A percentile compares a stretch with the other conserved stretches of the same genome.
Evolutionary conservation across 495 filamentous ascomycete species (phyloP).

Genomic region (Aspergillus haitiensis): DNA sequence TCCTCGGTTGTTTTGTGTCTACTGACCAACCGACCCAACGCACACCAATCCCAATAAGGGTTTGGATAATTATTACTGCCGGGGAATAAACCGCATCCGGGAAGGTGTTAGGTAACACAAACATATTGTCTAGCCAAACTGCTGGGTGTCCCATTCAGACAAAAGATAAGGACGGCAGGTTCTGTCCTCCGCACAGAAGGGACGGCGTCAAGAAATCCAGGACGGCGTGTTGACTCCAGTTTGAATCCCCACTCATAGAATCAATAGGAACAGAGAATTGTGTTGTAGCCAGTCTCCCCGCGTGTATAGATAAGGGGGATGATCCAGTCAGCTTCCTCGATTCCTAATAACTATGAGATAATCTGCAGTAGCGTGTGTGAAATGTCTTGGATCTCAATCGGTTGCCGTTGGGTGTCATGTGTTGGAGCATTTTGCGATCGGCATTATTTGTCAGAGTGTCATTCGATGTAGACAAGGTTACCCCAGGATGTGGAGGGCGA

Average conservation of each 20-base stretch:
- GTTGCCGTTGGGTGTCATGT: neutral
- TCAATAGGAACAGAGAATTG: neutral
- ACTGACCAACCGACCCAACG: neutral
- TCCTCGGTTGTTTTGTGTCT: neutral
- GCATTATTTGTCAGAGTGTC: constrained; percentile 5
- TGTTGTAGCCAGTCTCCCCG: constrained; percentile 1
- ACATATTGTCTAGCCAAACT: constrained; percentile 6
- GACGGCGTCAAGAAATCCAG: neutral
- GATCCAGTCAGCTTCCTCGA: neutral
- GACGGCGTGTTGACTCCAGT: neutral
- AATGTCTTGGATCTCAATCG: neutral
- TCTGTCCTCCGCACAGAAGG: neutral
- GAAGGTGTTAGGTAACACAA: constrained; percentile 28
- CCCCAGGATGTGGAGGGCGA: constrained; percentile 3
- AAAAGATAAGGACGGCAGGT: constrained; percentile 14
- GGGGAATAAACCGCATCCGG: constrained; percentile 19
- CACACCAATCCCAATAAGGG: neutral
- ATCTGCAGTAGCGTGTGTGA: neutral
- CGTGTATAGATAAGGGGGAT: neutral
- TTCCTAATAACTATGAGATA: neutral
- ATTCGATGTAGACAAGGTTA: constrained; percentile 4
- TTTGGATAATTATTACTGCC: constrained; percentile 8
- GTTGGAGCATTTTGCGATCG: neutral
- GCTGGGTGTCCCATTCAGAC: constrained; percentile 1
- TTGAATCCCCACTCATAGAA: neutral